A percentile compares a stretch with the other conserved stretches of the same genome.
Evolutionary conservation across 2,329 filamentous ascomycete species (phyloP).

Genomic region (Elsinoe arachidis): DNA sequence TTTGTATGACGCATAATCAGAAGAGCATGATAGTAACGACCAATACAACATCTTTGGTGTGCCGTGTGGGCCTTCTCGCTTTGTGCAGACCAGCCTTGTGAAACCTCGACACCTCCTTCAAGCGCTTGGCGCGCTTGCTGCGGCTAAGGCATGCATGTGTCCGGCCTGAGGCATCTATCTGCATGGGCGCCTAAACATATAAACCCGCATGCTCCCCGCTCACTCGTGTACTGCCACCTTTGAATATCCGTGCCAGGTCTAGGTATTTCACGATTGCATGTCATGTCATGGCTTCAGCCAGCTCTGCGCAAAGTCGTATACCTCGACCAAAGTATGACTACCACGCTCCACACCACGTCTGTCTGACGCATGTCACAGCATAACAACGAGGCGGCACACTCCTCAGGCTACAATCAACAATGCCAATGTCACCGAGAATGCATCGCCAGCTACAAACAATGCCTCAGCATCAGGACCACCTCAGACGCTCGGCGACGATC

Average conservation of each 20-base stretch:
- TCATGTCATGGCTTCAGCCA: background rate
- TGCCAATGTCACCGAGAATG: background rate
- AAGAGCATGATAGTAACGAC: background rate
- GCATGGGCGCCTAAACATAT: too few relatives aligned
- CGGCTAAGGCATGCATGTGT: too few relatives aligned
- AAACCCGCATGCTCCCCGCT: too few relatives aligned
- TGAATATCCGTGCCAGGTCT: too few relatives aligned
- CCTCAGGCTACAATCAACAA: background rate
- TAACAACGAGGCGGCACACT: background rate
- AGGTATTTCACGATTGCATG: background rate
- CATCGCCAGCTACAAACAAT: background rate
- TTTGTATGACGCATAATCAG: background rate
- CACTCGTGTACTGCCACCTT: too few relatives aligned
- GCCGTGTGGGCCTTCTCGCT: too few relatives aligned
- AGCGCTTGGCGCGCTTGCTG: too few relatives aligned
- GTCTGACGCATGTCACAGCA: background rate
- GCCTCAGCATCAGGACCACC: background rate
- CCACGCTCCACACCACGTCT: background rate
- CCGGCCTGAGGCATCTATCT: too few relatives aligned
- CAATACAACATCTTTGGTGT: background rate
- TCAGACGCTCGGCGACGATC: background rate
- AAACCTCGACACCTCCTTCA: too few relatives aligned
- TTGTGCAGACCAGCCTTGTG: too few relatives aligned
- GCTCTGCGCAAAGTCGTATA: constrained; percentile 1
- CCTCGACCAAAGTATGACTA: background rate